Base-by-base conservation (phyloP, 2,329 filamentous ascomycete genomes). In the Stemphylium lycopersici region DNA sequence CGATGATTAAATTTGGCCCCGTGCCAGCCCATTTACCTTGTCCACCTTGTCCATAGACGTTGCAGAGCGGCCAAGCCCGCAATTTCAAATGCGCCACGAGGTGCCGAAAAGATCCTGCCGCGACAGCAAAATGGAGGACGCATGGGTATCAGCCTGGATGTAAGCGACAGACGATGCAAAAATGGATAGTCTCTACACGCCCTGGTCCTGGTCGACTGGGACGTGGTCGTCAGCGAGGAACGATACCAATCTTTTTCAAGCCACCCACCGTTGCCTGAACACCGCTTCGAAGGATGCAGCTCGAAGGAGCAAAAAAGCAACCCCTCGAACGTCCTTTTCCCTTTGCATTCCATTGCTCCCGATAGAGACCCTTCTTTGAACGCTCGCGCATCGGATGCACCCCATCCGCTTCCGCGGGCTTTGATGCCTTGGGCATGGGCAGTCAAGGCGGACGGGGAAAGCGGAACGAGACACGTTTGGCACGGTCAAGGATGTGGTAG, bases 391-490 rank as follows among this genome's bases (percentile, higher is more conserved):
- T 53, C 54, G 62, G 59, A 49, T 61, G 62, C 58, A 56, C 43
- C 54, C 50, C 22, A 58, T 58, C 61, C 58, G 64, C 59, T 52
- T 61, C 59, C 61, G 61, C 56, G 50, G 31, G 50, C 51, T 59
- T 57, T 66, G 51, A 55, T 52, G 42, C 41, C 49, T 52, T 58
- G 51, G 62, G 59, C 59, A 55, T 56, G 60, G 52, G 20, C 52
- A 56, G 57, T 45, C 55, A 62, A 60, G 55, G 61, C 61, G 61
- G 61, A 61, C 68, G 70, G 70, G 69, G 67, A 68, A 64, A 48
- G 39, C 62, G 67, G 63, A 64, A 63, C 61, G 61, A 64, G 47
- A 46, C 47, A 63, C 58, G 61, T 61, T 59, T 59, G 57, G 61
- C 59, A 48, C 55, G 48, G 31, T 45, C 52, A 45, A 49, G 48